Evolutionary conservation across 768 basidiomycete species (phyloP).

Genomic region (Leccinum pellstonianum): DNA sequence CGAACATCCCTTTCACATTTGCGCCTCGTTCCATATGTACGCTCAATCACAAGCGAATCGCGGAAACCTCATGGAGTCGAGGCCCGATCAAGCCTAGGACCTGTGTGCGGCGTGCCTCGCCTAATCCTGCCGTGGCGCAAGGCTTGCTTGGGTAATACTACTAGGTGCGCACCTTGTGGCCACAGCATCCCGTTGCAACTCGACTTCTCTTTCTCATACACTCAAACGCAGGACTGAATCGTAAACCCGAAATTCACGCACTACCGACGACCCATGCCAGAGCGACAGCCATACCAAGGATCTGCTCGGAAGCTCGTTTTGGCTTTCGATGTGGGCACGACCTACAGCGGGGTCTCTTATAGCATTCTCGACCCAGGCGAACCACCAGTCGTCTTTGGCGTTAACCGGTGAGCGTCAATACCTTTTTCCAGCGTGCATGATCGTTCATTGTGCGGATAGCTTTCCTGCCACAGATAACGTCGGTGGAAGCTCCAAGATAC

Average conservation of each 20-base stretch:
- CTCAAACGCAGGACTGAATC: not conserved
- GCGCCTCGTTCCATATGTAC: no score
- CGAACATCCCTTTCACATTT: no score
- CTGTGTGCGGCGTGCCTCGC: not conserved
- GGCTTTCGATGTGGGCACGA: slow-evolving; percentile 54
- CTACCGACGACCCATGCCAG: slow-evolving; percentile 20
- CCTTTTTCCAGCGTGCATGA: not conserved
- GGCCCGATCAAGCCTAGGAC: not conserved
- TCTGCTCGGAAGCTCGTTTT: slow-evolving; percentile 43
- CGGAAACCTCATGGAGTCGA: not conserved
- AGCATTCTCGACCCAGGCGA: slow-evolving; percentile 33
- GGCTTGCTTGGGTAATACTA: not conserved
- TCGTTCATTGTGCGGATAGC: slow-evolving; percentile 28
- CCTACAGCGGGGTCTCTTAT: slow-evolving; percentile 50
- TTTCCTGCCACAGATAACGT: slow-evolving; percentile 47
- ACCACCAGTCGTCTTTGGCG: slow-evolving; percentile 20
- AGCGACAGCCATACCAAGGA: slow-evolving; percentile 41
- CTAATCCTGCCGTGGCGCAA: not conserved
- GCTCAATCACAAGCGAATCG: not conserved
- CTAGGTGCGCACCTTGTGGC: not conserved
- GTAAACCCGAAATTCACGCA: not conserved
- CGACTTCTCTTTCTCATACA: not conserved
- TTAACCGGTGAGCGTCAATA: slow-evolving; percentile 21
- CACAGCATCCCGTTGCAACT: not conserved
- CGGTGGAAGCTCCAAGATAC: slow-evolving; percentile 51